Conservation (phyloP, 2,329 filamentous ascomycete genomes). For the Botrytis elliptica region DNA sequence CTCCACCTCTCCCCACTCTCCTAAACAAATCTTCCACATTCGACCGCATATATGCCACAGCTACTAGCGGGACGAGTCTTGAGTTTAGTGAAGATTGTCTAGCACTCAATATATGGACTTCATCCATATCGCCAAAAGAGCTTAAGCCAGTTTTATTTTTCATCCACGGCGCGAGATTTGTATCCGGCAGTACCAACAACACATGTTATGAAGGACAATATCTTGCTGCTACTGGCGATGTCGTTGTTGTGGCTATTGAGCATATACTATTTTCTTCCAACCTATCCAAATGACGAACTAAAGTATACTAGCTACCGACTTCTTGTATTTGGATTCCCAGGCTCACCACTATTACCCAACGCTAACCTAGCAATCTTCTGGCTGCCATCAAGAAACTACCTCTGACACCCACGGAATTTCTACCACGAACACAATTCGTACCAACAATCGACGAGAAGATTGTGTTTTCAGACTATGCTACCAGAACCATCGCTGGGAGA, state of each 20-base stretch:
- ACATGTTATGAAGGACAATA: constrained; percentile 21
- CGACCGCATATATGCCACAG: constrained; percentile 9
- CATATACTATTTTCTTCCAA: background rate
- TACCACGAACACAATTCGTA: constrained; percentile 22
- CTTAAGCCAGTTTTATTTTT: constrained; percentile 47
- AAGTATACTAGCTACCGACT: constrained; percentile 8
- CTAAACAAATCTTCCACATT: constrained; percentile 1
- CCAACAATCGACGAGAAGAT: constrained; percentile 27
- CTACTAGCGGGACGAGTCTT: background rate
- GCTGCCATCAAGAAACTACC: background rate
- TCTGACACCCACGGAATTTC: background rate
- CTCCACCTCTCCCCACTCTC: background rate
- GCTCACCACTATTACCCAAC: constrained; percentile 42
- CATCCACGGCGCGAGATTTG: constrained; percentile 47
- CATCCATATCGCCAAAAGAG: constrained; percentile 36
- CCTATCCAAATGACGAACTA: background rate
- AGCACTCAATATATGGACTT: constrained; percentile 43
- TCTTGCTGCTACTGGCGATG: constrained; percentile 1
- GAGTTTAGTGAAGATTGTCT: constrained; percentile 41
- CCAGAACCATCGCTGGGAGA: constrained; percentile 17
- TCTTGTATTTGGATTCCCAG: constrained; percentile 12
- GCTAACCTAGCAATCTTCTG: background rate
- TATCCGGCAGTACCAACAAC: constrained; percentile 42
- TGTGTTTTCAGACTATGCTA: constrained; percentile 26
- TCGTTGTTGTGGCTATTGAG: constrained; percentile 15